These are phyloP conservation scores for Trichocomaceae sp. DNA, from an alignment of 2,329 filamentous ascomycete species.

Conservation along the genomic window DNA sequence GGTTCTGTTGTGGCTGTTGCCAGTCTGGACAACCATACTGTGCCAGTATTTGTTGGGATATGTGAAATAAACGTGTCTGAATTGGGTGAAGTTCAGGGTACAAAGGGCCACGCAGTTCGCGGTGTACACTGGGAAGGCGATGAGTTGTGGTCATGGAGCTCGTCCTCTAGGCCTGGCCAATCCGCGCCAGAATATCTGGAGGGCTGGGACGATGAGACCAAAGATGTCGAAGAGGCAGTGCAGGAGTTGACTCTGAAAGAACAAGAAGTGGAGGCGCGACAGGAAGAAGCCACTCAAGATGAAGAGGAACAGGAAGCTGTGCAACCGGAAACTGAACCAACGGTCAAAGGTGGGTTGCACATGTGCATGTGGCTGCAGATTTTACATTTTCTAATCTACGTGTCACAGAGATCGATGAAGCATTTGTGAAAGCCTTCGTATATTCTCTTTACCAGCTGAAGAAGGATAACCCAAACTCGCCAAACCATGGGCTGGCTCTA, in stretches of 20 bases:
- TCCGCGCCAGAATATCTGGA: constrained; percentile 48
- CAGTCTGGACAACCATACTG: constrained; percentile 51
- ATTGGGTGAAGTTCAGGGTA: constrained; percentile 50
- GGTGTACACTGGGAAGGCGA: constrained; percentile 63
- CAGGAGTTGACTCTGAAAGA: constrained; percentile 38
- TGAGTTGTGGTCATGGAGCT: constrained; percentile 61
- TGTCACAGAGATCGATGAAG: constrained; percentile 57
- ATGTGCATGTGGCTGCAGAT: neutral
- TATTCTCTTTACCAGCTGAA: constrained; percentile 57
- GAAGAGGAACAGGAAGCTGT: constrained; percentile 20
- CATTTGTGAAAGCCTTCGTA: constrained; percentile 58
- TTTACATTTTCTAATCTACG: constrained; percentile 5
- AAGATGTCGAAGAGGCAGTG: constrained; percentile 26
- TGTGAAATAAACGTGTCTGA: constrained; percentile 57
- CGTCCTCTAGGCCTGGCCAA: constrained; percentile 47
- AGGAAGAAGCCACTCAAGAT: constrained; percentile 42
- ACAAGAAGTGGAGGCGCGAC: constrained; percentile 38
- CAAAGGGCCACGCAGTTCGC: constrained; percentile 58
- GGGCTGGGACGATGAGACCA: constrained; percentile 42
- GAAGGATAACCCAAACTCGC: constrained; percentile 46
- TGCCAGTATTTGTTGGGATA: constrained; percentile 58
- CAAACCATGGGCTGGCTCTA: constrained; percentile 52
- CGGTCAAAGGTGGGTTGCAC: constrained; percentile 46
- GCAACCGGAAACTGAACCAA: constrained; percentile 47
- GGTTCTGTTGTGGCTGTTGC: constrained; percentile 59